Evolutionary conservation across 306 rosid species (phyloP).

Genomic region (Abrus pulchellus): DNA sequence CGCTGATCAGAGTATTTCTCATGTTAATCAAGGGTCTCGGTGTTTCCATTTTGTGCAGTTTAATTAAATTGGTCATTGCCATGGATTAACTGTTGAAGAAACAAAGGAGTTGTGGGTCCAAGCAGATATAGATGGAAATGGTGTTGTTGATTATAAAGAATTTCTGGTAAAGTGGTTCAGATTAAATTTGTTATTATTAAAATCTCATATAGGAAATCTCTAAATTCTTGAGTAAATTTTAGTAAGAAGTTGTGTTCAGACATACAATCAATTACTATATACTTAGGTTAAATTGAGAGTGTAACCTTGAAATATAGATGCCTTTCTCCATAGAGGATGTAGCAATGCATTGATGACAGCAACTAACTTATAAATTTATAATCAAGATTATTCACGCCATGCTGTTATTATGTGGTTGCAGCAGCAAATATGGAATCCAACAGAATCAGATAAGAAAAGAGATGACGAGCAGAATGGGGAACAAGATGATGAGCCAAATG

Average conservation of each 20-base stretch:
- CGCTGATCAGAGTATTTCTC: constrained; percentile 11
- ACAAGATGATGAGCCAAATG: constrained; percentile 47
- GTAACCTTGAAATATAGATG: constrained; percentile 7
- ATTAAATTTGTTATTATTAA: constrained; percentile 7
- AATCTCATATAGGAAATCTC: neutral
- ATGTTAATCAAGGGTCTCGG: neutral
- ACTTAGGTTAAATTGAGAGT: neutral
- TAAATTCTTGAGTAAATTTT: neutral
- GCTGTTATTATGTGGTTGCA: constrained; percentile 46
- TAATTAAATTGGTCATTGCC: constrained; percentile 67
- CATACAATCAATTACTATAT: neutral
- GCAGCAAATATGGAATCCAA: constrained; percentile 75
- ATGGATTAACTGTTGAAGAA: constrained; percentile 74
- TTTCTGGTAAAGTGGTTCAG: constrained; percentile 62
- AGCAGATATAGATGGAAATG: constrained; percentile 68
- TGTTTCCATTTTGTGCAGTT: constrained; percentile 57
- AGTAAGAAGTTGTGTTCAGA: neutral
- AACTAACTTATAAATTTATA: neutral
- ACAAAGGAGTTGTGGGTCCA: constrained; percentile 75
- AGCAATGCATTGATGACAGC: constrained; percentile 4
- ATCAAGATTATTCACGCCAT: neutral
- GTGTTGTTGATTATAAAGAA: constrained; percentile 61
- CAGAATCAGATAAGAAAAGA: constrained; percentile 54
- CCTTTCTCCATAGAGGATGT: neutral
- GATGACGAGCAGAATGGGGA: constrained; percentile 49